A percentile compares a stretch with the other conserved stretches of the same genome.
Conservation (phyloP, 129 eudicot genomes). For the Pseudognaphalium luteoalbum region DNA sequence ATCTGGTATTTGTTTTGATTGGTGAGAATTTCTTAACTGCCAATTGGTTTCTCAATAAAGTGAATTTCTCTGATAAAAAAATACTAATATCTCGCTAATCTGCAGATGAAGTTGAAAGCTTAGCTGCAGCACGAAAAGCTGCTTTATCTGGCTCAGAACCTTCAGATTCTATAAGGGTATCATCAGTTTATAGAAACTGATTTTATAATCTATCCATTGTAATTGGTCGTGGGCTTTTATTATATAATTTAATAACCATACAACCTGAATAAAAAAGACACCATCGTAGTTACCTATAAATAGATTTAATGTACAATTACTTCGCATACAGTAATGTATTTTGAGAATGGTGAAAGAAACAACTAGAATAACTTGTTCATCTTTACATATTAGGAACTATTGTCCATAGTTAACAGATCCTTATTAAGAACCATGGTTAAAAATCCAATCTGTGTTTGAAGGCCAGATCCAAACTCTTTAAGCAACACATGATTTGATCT, state of each 20-base stretch:
- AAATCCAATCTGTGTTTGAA: not conserved
- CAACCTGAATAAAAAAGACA: not conserved
- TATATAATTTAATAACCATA: not conserved
- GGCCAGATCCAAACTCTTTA: slow-evolving; percentile 4
- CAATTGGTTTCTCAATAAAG: not conserved
- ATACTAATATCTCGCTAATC: slow-evolving; percentile 13
- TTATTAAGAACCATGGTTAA: slow-evolving; percentile 12
- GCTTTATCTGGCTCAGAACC: slow-evolving; percentile 99
- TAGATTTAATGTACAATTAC: not conserved
- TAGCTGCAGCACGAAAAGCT: slow-evolving; percentile 97
- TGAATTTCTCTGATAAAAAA: slow-evolving; percentile 9
- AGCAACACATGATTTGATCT: slow-evolving; percentile 21
- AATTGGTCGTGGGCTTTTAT: slow-evolving; percentile 1
- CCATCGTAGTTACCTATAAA: slow-evolving; percentile 4
- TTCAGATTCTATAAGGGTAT: slow-evolving; percentile 98
- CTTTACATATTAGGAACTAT: slow-evolving; percentile 9
- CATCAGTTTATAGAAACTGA: not conserved
- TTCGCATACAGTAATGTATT: not conserved
- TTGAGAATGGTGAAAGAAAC: slow-evolving; percentile 14
- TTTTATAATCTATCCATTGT: not conserved
- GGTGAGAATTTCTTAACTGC: slow-evolving; percentile 55
- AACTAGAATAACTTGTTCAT: slow-evolving; percentile 12
- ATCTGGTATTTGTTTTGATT: slow-evolving; percentile 88
- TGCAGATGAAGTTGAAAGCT: slow-evolving; percentile 99
- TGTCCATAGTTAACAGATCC: slow-evolving; percentile 11